Base-by-base conservation (phyloP, 768 basidiomycete species). In the Tremella fuciformis region DNA sequence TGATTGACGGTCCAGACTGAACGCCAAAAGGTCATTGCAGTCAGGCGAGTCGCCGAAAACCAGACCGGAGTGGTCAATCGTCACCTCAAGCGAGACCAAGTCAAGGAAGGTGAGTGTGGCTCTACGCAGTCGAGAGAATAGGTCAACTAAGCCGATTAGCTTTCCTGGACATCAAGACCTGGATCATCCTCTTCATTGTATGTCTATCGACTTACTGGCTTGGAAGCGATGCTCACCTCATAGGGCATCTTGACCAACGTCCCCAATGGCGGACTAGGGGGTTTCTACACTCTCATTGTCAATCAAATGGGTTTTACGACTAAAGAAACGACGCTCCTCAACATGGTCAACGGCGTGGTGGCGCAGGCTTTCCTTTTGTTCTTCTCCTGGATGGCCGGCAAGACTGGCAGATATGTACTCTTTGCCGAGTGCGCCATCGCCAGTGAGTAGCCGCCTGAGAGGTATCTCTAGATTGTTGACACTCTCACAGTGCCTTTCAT, bases 31-130 rank as follows among this genome's bases (percentile, higher is more conserved):
- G 63, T 64, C 24, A 65, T 70, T 24, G 71, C 71, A 8, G 54
- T 58, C n/a, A 19, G 42, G 13, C 59, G 71, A 7, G 52, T 63
- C 1, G 53, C 46, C 0, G 52, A 34, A 1, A 70, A 70, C 49
- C 57, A 62, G 13, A 70, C 71, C 13, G 71, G 71, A 24, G 53
- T 70, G 49, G 57, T 60, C 42, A 73, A 70, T 57, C 22, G 22
- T 15, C 4, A 46, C 7, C 6, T 22, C 49, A 68, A 69, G 48
- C 39, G 22, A 11, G 18, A 16, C 16, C 69, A 70, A 41, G 49
- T 65, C 19, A 40, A 41, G 4, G 66, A 70, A 53, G 64, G 66
- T n/a, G n/a, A n/a, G n/a, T n/a, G 61, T 41, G 70, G 68, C 59
- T 57, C 59, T 34, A 58, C 50, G 24, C 61, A 62, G 48, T 65